These are phyloP conservation scores for Chytriomyces hyalinus DNA, from an alignment of 192 early-diverging fungal genomes.

Conservation along the genomic window DNA sequence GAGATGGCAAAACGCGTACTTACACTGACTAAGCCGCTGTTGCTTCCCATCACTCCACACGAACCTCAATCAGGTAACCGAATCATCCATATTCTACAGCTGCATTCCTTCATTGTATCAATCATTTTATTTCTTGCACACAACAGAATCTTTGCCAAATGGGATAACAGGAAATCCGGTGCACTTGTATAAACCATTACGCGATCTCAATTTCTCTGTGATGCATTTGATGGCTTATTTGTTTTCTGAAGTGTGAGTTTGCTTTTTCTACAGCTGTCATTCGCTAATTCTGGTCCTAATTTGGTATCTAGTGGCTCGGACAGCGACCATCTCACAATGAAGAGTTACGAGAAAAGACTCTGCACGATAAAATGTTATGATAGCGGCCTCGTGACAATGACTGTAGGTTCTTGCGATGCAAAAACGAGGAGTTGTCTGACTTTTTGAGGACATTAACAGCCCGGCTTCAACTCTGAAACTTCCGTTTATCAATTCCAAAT, in stretches of 20 bases:
- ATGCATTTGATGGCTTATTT: constrained; percentile 51
- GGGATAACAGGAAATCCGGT: constrained; percentile 22
- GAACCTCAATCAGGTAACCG: not conserved
- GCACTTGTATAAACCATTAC: constrained; percentile 29
- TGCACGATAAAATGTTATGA: constrained; percentile 50
- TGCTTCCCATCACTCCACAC: not conserved
- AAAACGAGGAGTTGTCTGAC: not conserved
- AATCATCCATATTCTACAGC: constrained; percentile 1
- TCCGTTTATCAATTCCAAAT: constrained; percentile 38
- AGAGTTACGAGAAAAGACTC: constrained; percentile 44
- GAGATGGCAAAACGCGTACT: constrained; percentile 28
- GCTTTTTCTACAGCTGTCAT: not conserved
- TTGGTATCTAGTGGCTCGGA: not conserved
- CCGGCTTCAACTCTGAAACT: constrained; percentile 1
- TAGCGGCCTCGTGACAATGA: constrained; percentile 45
- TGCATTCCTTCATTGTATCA: not conserved
- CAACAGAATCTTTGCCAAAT: not conserved
- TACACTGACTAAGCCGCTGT: constrained; percentile 15
- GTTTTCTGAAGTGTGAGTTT: constrained; percentile 8
- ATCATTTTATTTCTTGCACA: not conserved
- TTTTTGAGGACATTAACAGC: constrained; percentile 14
- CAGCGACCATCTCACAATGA: constrained; percentile 17
- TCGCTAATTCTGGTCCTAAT: not conserved
- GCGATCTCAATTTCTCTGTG: constrained; percentile 25
- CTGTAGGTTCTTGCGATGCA: constrained; percentile 34